Base-by-base conservation (phyloP, 345 rosid genomes). In the Hibiscus trionum region DNA sequence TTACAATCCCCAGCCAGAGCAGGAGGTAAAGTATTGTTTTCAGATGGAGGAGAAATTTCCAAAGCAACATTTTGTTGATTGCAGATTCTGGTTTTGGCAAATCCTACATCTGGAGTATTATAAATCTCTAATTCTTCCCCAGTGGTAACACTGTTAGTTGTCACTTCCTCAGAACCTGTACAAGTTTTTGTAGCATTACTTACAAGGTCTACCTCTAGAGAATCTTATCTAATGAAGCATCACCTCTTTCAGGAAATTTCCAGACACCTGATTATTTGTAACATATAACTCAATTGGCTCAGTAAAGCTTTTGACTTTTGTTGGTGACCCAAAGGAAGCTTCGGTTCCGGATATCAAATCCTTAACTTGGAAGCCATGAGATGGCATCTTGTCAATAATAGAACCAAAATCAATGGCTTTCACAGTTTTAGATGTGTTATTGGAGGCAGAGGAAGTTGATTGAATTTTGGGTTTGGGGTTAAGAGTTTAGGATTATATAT, bases 331-430 rank as follows among this genome's bases (percentile, higher is more conserved):
- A 49, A 77, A 55, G 55, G 75, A 74, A 24, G 81, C 62, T 65
- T 61, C 78, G 37, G 74, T 73, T 79, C 78, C 79, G 70, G 79
- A 65, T 11, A 81, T 75, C 75, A 83, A 61, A 77, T 81, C 82
- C 76, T 72, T 77, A n/a, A 87, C 78, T 68, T 24, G 86, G 74
- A 89, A 87, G 63, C 89, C 86, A 29, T 71, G 79, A 35, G 89
- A 76, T 65, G 87, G 80, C 75, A 82, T 69, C 77, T 76, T 76
- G 69, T 76, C 79, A 66, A 83, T 71, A 71, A 82, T 73, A 31
- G 88, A 79, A 73, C 72, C 73, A 77, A 88, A 85, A 77, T 88
- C 84, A 77, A 89, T 76, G 7, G 90, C 88, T 80, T 84, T 86
- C 26, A 80, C 79, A 69, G 76, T 59, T 81, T 81, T 80, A 5